Base-by-base conservation (phyloP, 257 asterid genomes). In the Knoxia roxburghii region DNA sequence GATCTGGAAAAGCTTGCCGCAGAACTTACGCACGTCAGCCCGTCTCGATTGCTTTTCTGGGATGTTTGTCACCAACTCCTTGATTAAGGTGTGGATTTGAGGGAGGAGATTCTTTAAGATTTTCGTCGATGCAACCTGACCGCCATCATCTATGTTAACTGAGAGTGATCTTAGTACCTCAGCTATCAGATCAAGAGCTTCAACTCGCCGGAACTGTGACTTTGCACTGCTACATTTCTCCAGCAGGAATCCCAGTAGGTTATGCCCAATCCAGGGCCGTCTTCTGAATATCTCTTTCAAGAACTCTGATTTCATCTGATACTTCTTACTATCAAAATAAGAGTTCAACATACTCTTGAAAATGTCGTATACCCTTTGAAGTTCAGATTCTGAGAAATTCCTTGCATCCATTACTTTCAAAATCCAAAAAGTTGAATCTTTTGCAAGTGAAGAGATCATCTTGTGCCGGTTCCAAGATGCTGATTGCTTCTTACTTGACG, bases 21-120 rank as follows among this genome's bases (percentile, higher is more conserved):
- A 90, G 73, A 90, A 94, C 67, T 84, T 94, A 0, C 95, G 92
- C 54, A 94, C 96, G 37, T 85, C 96, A 11, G 87, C 96, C 24
- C 93, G 73, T 79, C 96, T 80, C 1, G 98, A 65, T 69, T 82
- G 90, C 84, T 90, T 94, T 9, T 87, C 95, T 0, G 98, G 99
- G 95, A 88, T 85, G 68, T 90, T 79, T 65, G 81, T 79, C 60
- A 84, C 84, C 58, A 94, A 69, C 60, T 73, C 89, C 63, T 82
- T 73, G 60, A 85, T 74, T 73, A 94, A 71, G 71, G 77, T 64
- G 51, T 83, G 68, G 20, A 87, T 69, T 79, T 77, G 82, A 1
- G 84, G 72, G 53, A 87, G 52, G 81, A 83, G 81, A 73, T 71
- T 75, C 74, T 82, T 80, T 79, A 89, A 68, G 64, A 73, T 79